Evolutionary conservation across 139 green algal species (phyloP).

Genomic region (Micractinium conductrix): DNA sequence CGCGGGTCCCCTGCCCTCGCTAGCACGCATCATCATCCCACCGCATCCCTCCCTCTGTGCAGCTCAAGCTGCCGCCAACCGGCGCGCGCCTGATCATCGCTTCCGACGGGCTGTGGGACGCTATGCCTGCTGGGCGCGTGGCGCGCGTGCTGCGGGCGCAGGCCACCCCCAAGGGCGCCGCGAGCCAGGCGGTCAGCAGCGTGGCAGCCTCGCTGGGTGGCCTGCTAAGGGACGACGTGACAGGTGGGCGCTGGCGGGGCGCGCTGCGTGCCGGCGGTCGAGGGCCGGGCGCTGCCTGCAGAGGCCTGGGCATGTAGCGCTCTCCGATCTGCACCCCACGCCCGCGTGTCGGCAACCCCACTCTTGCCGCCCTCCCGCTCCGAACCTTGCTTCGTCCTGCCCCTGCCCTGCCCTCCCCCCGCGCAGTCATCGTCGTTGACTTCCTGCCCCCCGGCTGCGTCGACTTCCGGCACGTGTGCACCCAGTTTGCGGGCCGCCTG

Average conservation of each 20-base stretch:
- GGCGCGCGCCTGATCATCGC: constrained; percentile 82
- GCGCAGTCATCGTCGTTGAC: constrained; percentile 82
- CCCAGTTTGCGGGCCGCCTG: neutral
- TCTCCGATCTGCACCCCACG: neutral
- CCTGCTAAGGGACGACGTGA: constrained; percentile 76
- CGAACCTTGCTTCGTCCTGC: neutral
- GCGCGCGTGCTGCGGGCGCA: constrained; percentile 42
- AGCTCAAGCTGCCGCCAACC: constrained; percentile 58
- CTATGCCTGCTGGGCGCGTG: constrained; percentile 38
- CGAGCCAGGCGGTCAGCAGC: constrained; percentile 18
- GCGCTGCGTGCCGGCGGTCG: neutral
- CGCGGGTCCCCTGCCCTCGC: neutral
- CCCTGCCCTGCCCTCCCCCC: neutral
- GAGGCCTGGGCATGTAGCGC: too few relatives aligned
- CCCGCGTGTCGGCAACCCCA: too few relatives aligned
- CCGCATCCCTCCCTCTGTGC: neutral
- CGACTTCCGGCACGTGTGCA: neutral
- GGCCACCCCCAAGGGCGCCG: constrained; percentile 22
- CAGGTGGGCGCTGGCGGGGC: neutral
- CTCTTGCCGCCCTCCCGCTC: neutral
- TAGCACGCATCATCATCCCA: neutral
- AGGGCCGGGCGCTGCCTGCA: too few relatives aligned
- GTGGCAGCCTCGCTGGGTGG: neutral
- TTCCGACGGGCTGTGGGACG: constrained; percentile 91
- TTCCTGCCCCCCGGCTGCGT: constrained; percentile 57